These are phyloP conservation scores for Termitomyces sp. DNA, from an alignment of 768 basidiomycete species.

Conservation along the genomic window DNA sequence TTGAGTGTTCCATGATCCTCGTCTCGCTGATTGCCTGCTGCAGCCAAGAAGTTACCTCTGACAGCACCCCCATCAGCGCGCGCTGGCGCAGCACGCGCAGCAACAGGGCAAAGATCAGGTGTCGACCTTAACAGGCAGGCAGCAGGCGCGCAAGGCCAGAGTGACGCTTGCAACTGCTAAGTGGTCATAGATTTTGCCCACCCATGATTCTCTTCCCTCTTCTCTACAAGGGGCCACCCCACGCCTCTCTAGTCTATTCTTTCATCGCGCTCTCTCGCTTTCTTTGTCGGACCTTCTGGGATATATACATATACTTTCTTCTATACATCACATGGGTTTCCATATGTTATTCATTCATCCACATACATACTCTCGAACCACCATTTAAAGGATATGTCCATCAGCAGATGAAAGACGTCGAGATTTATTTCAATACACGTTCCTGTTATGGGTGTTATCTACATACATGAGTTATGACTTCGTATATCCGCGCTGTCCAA, in stretches of 20 bases:
- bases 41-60: constrained; percentile 88
- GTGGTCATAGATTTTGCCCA: background rate
- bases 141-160: constrained; percentile 39
- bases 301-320: constrained; percentile 30
- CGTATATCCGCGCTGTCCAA: background rate
- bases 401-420: background rate
- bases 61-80: constrained; percentile 65
- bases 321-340: constrained; percentile 17
- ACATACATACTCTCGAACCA: constrained; percentile 1
- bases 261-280: constrained; percentile 18
- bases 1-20: background rate
- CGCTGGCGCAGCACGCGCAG: constrained; percentile 47
- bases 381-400: background rate
- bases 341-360: constrained; percentile 3
- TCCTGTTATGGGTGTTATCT: background rate
- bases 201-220: constrained; percentile 12
- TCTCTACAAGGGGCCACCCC: constrained; percentile 15
- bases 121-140: constrained; percentile 80
- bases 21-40: constrained; percentile 6
- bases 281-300: constrained; percentile 27
- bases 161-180: constrained; percentile 77
- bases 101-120: constrained; percentile 50
- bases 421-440: background rate
- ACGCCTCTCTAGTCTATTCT: constrained; percentile 24
- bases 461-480: background rate